Percentiles rank a stretch among this genome's conserved stretches.
Evolutionary conservation across 148 eudicot species (phyloP).

Genomic region (Suaeda aralocaspica): DNA sequence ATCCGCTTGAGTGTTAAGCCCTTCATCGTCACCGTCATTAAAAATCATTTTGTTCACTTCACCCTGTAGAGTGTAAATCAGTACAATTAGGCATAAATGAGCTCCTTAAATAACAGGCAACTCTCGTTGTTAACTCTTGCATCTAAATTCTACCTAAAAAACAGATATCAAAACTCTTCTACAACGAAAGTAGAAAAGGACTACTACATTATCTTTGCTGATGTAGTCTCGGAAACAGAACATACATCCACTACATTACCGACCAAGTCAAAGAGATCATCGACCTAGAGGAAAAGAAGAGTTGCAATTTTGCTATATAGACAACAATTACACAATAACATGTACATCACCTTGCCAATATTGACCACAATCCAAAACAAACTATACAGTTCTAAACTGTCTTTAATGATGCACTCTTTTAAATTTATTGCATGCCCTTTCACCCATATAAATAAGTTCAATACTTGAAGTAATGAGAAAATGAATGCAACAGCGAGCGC

Average conservation of each 20-base stretch:
- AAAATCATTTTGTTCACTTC: background rate
- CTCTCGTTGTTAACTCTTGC: background rate
- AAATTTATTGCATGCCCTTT: no score
- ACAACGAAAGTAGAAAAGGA: background rate
- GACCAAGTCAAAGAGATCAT: no score
- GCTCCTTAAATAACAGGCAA: background rate
- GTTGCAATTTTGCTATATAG: no score
- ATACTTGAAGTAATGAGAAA: background rate
- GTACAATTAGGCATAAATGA: background rate
- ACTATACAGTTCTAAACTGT: background rate
- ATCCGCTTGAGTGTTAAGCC: background rate
- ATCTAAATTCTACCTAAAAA: background rate
- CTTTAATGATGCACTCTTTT: no score
- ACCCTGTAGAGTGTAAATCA: conserved; percentile 10
- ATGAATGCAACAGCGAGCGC: no score
- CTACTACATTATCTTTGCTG: no score
- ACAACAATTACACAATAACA: no score
- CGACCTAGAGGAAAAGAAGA: no score
- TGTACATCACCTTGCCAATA: background rate
- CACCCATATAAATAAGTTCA: no score
- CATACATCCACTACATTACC: no score
- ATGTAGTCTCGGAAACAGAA: no score
- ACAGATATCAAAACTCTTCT: background rate
- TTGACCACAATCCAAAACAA: background rate
- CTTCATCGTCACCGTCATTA: conserved; percentile 13